Conservation (phyloP, 371 early-diverging fungal species). For the Mucor plumbeus region DNA sequence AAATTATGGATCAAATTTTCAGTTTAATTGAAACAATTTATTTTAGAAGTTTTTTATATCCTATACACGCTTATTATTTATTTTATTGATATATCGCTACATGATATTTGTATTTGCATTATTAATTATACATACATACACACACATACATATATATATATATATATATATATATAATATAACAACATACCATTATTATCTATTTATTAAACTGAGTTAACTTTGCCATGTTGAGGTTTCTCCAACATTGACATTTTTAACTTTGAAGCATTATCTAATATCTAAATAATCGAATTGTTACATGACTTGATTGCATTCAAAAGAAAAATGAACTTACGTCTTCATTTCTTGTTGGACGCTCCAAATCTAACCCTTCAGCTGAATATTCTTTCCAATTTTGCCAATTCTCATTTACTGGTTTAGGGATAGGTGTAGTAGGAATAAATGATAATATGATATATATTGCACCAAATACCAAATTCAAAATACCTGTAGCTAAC, state of each 20-base stretch:
- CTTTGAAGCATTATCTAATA: conserved; percentile 8
- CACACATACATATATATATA: background rate
- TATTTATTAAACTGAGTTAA: conserved; percentile 2
- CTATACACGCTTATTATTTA: background rate
- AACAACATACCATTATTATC: conserved; percentile 1
- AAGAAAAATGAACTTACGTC: background rate
- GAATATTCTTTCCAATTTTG: conserved; percentile 49
- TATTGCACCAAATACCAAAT: conserved; percentile 26
- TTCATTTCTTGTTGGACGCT: conserved; percentile 20
- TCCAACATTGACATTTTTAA: conserved; percentile 14
- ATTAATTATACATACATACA: background rate
- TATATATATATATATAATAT: background rate
- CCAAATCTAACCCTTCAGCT: conserved; percentile 39
- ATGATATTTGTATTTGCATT: background rate
- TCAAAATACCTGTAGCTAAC: conserved; percentile 33
- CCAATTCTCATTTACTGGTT: conserved; percentile 36
- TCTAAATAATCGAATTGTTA: background rate
- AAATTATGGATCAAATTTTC: conserved; percentile 63
- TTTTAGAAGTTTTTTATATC: background rate
- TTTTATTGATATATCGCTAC: background rate
- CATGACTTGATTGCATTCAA: background rate
- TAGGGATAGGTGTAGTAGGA: conserved; percentile 25
- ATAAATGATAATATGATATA: conserved; percentile 42
- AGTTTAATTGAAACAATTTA: background rate
- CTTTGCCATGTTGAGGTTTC: background rate